Percentiles rank a stretch among this genome's conserved stretches.
Evolutionary conservation across 805 yeast species (phyloP).

Genomic region (Zygosaccharomyces pseudorouxii): DNA sequence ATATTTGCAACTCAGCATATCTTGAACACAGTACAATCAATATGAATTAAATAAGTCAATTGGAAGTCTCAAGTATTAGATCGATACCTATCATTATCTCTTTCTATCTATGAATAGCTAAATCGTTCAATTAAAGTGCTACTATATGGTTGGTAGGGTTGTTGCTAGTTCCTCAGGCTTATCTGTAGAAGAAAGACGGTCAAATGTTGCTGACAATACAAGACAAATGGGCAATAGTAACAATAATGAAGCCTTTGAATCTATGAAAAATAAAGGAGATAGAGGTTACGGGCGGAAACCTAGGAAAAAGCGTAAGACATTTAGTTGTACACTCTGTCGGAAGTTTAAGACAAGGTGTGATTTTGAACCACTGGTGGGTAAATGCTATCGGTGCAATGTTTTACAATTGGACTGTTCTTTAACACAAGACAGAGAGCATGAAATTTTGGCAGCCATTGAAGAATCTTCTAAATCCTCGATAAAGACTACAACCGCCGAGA

Average conservation of each 20-base stretch:
- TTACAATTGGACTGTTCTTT: conserved; percentile 47
- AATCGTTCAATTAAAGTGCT: not conserved
- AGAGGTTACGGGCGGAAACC: conserved; percentile 14
- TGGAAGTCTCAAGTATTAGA: not conserved
- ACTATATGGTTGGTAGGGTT: not conserved
- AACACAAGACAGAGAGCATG: conserved; percentile 31
- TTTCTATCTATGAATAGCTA: not conserved
- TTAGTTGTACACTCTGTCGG: conserved; percentile 49
- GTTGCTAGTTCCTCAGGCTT: not conserved
- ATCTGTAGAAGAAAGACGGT: not conserved
- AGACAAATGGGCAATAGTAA: not conserved
- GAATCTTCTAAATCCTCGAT: conserved; percentile 12
- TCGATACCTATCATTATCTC: not conserved
- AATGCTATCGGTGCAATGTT: conserved; percentile 51
- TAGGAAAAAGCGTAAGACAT: conserved; percentile 39
- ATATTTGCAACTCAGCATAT: not conserved
- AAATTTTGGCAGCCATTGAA: conserved; percentile 25
- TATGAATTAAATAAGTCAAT: not conserved
- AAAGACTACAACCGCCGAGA: not conserved
- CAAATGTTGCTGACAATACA: not conserved
- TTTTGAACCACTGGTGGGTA: conserved; percentile 39
- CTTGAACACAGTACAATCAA: not conserved
- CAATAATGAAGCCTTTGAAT: not conserved
- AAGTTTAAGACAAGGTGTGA: conserved; percentile 57
- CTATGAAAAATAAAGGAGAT: not conserved